phyloP scores from a whole-genome alignment of 108 stramenopile species.

The Aurantiochytrium sp. region DNA sequence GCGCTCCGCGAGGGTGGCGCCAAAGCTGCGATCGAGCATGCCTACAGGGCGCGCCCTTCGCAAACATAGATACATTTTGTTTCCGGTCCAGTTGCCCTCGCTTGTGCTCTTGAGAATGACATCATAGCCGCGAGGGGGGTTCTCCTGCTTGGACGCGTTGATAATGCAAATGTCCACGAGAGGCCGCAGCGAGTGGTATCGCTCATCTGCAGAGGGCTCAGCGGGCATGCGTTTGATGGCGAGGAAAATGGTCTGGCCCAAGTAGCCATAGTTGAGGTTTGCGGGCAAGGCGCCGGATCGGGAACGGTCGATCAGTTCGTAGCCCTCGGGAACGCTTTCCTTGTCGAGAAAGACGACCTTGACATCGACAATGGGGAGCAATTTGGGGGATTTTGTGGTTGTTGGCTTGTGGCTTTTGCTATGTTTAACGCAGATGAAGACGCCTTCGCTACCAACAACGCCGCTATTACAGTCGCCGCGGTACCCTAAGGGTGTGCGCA shows the following conservation, averaged over 20 bases:
- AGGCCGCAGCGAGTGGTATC: not conserved
- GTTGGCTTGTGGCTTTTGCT: not conserved
- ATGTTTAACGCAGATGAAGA: constrained; percentile 6
- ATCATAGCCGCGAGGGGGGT: not conserved
- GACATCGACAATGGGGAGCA: not conserved
- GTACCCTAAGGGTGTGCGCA: constrained; percentile 7
- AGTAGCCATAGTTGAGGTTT: not conserved
- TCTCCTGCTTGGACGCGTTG: constrained; percentile 9
- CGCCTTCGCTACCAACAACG: not conserved
- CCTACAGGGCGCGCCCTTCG: not conserved
- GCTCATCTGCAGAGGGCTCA: not conserved
- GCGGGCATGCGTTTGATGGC: not conserved
- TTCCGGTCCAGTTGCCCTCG: constrained; percentile 17
- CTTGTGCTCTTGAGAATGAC: not conserved
- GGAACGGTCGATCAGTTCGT: not conserved
- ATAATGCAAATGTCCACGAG: not conserved
- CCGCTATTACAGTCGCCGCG: not conserved
- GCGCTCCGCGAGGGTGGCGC: not conserved
- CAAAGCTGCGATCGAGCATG: not conserved
- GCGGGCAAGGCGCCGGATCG: not conserved
- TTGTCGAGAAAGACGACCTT: not conserved
- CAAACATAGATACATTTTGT: constrained; percentile 1
- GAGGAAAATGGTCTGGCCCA: not conserved
- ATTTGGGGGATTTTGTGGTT: not conserved
- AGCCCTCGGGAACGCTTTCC: not conserved